Evolutionary conservation across 768 basidiomycete genomes (phyloP).

Genomic region (Xerocomellus amylosporus): DNA sequence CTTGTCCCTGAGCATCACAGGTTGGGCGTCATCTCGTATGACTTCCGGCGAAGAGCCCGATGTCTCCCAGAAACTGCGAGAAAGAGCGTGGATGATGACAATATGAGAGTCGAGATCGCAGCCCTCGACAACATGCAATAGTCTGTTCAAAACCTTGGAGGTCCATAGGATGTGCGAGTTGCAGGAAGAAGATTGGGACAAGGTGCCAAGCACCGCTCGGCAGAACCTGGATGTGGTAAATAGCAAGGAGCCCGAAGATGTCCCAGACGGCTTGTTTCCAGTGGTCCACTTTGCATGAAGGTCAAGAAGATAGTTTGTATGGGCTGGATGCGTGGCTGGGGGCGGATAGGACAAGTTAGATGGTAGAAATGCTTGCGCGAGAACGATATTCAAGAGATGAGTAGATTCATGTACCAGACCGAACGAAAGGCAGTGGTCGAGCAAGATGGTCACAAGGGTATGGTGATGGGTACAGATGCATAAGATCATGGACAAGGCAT

Average conservation of each 20-base stretch:
- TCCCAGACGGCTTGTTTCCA: slow-evolving; percentile 3
- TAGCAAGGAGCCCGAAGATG: background rate
- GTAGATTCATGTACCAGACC: slow-evolving; percentile 43
- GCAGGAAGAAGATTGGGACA: slow-evolving; percentile 22
- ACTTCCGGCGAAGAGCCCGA: background rate
- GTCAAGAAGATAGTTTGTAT: slow-evolving; percentile 46
- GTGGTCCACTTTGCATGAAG: slow-evolving; percentile 41
- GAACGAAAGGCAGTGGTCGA: slow-evolving; percentile 50
- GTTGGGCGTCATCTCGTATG: background rate
- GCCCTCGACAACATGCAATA: slow-evolving; percentile 33
- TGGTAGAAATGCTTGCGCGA: slow-evolving; percentile 39
- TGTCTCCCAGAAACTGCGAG: slow-evolving; percentile 15
- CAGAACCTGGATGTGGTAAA: slow-evolving; percentile 32
- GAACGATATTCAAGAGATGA: slow-evolving; percentile 40
- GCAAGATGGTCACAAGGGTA: slow-evolving; percentile 46
- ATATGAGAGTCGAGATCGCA: slow-evolving; percentile 36
- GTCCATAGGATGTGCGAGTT: slow-evolving; percentile 42
- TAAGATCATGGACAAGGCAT: slow-evolving; percentile 50
- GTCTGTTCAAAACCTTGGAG: slow-evolving; percentile 39
- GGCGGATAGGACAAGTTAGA: slow-evolving; percentile 22
- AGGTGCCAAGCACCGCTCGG: slow-evolving; percentile 14
- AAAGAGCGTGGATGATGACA: slow-evolving; percentile 29
- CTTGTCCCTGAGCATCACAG: slow-evolving; percentile 15
- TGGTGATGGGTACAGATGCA: slow-evolving; percentile 44
- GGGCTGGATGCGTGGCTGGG: slow-evolving; percentile 42